Evolutionary conservation across 345 rosid species (phyloP).

Genomic region (Mercurialis annua): DNA sequence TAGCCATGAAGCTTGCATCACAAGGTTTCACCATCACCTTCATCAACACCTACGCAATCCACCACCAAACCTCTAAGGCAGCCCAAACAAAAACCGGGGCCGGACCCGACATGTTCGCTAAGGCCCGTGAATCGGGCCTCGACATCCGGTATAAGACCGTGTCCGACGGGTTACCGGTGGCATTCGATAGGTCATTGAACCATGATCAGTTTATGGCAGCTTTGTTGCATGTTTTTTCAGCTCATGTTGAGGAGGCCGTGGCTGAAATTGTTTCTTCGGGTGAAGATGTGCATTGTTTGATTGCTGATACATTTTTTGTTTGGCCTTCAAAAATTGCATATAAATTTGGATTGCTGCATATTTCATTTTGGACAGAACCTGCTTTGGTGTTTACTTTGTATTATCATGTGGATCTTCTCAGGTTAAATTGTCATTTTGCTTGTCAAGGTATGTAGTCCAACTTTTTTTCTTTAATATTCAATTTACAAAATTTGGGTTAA

Average conservation of each 20-base stretch:
- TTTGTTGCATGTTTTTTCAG: slow-evolving; percentile 50
- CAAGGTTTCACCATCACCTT: slow-evolving; percentile 72
- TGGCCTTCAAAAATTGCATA: slow-evolving; percentile 67
- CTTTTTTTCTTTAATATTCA: too few relatives aligned
- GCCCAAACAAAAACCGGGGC: slow-evolving; percentile 20
- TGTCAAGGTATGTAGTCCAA: slow-evolving; percentile 60
- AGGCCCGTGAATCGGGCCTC: slow-evolving; percentile 51
- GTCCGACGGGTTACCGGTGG: slow-evolving; percentile 69
- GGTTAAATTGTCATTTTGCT: slow-evolving; percentile 64
- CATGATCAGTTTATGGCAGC: slow-evolving; percentile 62
- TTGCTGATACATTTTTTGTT: slow-evolving; percentile 66
- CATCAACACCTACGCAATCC: slow-evolving; percentile 57
- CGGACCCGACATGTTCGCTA: slow-evolving; percentile 43
- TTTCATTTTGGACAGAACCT: slow-evolving; percentile 86
- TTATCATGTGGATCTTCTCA: slow-evolving; percentile 68
- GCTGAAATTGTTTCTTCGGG: slow-evolving; percentile 33
- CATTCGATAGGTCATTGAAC: slow-evolving; percentile 66
- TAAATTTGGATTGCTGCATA: slow-evolving; percentile 54
- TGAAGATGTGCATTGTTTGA: slow-evolving; percentile 47
- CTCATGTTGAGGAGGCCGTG: slow-evolving; percentile 59
- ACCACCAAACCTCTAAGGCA: slow-evolving; percentile 49
- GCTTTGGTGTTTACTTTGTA: slow-evolving; percentile 65
- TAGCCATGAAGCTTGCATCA: slow-evolving; percentile 73
- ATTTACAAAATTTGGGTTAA: too few relatives aligned
- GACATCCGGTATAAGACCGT: slow-evolving; percentile 68